phyloP scores from a whole-genome alignment of 306 rosid genomes.

The Mimosa bimucronata region DNA sequence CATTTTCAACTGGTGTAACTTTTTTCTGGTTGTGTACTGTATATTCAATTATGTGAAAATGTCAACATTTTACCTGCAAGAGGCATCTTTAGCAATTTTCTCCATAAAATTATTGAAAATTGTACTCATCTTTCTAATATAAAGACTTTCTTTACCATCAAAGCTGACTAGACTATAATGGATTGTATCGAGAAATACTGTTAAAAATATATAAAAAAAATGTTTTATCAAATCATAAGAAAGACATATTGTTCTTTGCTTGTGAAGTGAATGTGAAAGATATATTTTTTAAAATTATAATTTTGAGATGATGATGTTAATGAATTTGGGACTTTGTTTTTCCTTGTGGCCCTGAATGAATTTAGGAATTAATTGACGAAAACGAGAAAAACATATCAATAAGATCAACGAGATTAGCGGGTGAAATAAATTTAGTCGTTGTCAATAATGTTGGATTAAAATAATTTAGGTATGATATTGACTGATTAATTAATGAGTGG shows the following conservation, averaged over 20 bases:
- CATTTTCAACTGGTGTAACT: too few relatives aligned
- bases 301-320: background rate
- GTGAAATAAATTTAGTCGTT: background rate
- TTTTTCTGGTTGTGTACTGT: too few relatives aligned
- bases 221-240: background rate
- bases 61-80: too few relatives aligned
- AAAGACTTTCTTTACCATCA: background rate
- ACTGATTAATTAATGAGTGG: background rate
- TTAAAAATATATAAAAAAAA: background rate
- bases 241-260: background rate
- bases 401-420: background rate
- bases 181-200: background rate
- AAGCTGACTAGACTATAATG: background rate
- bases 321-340: background rate
- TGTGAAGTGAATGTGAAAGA: background rate
- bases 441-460: background rate
- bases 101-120: too few relatives aligned
- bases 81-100: too few relatives aligned
- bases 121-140: too few relatives aligned
- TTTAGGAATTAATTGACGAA: background rate
- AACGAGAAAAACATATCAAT: background rate
- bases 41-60: too few relatives aligned
- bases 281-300: background rate
- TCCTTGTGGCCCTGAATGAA: too few relatives aligned
- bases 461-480: constrained; percentile 13